A percentile compares a stretch with the other conserved stretches of the same genome.
These are phyloP conservation scores for Camellia oleifera DNA, from an alignment of 179 eudicot species.

Conservation along the genomic window DNA sequence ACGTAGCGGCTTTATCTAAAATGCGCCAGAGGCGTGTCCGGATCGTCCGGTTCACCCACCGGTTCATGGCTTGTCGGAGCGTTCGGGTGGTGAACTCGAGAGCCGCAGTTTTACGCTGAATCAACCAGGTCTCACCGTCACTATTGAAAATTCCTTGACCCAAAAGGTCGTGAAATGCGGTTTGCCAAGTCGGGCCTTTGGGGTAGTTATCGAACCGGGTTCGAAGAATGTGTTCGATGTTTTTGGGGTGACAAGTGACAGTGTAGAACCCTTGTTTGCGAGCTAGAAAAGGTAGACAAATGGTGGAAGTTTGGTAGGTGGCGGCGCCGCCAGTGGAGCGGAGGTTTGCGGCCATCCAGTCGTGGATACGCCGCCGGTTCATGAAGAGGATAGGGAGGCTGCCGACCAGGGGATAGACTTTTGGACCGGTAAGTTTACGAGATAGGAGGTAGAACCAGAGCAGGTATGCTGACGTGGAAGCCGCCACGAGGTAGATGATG, in stretches of 20 bases:
- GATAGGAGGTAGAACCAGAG: constrained; percentile 58
- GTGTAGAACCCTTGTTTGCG: constrained; percentile 64
- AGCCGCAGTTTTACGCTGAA: constrained; percentile 85
- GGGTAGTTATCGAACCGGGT: constrained; percentile 89
- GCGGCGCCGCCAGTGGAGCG: constrained; percentile 45
- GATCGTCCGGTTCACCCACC: constrained; percentile 83
- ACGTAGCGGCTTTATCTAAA: constrained; percentile 40
- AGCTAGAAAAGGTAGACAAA: constrained; percentile 70
- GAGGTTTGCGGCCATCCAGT: constrained; percentile 69
- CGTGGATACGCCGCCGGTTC: constrained; percentile 63
- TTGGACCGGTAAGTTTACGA: constrained; percentile 48
- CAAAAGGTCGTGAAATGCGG: constrained; percentile 73
- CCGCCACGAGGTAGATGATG: constrained; percentile 23
- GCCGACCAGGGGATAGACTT: constrained; percentile 62
- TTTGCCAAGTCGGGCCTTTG: constrained; percentile 81
- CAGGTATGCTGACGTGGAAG: constrained; percentile 47
- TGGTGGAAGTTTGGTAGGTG: constrained; percentile 75
- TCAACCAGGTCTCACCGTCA: constrained; percentile 79
- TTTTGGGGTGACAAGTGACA: constrained; percentile 76
- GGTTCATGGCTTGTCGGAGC: constrained; percentile 71
- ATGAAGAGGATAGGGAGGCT: constrained; percentile 51
- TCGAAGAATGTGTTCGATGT: constrained; percentile 69
- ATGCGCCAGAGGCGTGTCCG: constrained; percentile 64
- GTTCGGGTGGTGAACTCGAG: constrained; percentile 82
- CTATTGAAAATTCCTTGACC: constrained; percentile 86